Conservation (phyloP, 2,329 filamentous ascomycete species). For the Cladosporium sp. region DNA sequence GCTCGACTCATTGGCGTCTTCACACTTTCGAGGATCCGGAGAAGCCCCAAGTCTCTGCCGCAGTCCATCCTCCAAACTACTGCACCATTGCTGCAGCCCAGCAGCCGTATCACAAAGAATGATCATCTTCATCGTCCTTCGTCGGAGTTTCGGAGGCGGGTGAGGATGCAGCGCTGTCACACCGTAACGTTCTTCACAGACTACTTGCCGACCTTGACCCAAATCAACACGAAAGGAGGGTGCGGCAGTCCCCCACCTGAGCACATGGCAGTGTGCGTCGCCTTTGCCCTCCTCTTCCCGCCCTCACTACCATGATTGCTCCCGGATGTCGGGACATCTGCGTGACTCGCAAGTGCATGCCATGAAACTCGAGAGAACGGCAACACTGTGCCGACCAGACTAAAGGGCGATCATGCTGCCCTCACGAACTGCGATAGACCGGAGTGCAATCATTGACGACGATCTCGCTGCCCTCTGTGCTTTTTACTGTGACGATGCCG, state of each 20-base stretch:
- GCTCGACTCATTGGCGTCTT: slow-evolving; percentile 1
- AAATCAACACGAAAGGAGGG: too few relatives aligned
- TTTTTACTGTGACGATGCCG: too few relatives aligned
- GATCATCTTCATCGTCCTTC: background rate
- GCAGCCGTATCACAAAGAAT: slow-evolving; percentile 5
- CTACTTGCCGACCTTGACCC: too few relatives aligned
- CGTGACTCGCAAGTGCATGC: background rate
- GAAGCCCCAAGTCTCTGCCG: slow-evolving; percentile 8
- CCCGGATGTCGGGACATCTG: background rate
- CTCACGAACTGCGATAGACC: too few relatives aligned
- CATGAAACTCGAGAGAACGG: background rate
- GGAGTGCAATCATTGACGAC: background rate
- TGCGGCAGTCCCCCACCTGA: too few relatives aligned
- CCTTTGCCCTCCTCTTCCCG: background rate
- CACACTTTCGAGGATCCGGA: slow-evolving; percentile 7
- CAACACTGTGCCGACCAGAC: background rate
- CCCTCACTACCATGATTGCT: background rate
- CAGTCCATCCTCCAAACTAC: background rate
- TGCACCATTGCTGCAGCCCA: too few relatives aligned
- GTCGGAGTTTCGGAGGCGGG: background rate
- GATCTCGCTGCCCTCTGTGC: background rate
- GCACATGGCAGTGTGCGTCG: background rate
- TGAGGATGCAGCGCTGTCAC: background rate
- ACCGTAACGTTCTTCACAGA: background rate
- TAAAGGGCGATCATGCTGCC: background rate